Evolutionary conservation across 2,329 filamentous ascomycete genomes (phyloP), one percentile per base, ranked within the genome.

Genomic region (Hortaea sp.): DNA sequence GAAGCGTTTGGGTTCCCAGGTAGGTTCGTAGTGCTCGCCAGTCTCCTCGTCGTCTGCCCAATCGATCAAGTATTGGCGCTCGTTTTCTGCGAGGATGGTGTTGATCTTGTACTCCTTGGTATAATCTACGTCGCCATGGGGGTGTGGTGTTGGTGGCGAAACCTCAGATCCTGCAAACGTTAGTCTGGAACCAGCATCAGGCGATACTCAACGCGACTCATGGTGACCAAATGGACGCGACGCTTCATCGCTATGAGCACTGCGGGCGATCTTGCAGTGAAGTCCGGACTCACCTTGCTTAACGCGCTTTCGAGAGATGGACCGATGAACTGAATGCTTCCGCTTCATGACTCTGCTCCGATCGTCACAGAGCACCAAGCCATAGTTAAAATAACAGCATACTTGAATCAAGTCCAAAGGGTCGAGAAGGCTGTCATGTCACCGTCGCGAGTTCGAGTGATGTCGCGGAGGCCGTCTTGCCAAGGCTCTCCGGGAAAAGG

Each of bases 11-110:
- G 61, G 65, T 43, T 70, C 77, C 79, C 79, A 82, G 41, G 64
- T 73, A 7, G 71, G 71, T 3, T 62, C 46, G 56, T 72, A 81
- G 1, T 51, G 49, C 49, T 71, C 58, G 12, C 73, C 75, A 35
- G 74, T 76, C 2, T 53, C 49, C n/a, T 68, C 62, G 55, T 79
- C 63, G 48, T 74, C 70, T 41, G 68, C 70, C 79, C 79, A 82
- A 55, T 79, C 71, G 44, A 82, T 70, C 3, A 68, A 57, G 53
- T 79, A 82, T n/a, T 66, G 50, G 7, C 57, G 57, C 27, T 55
- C 57, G 28, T 41, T 54, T 40, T 66, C 64, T 37, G 57, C 48
- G 13, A 69, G 49, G 34, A 69, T 67, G 5, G 45, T 51, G 13
- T 53, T 50, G 32, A 62, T 50, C 7, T 45, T 46, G 34, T 57